Base-by-base conservation (phyloP, 2,329 filamentous ascomycete species). In the Microcyclospora tardicrescens region DNA sequence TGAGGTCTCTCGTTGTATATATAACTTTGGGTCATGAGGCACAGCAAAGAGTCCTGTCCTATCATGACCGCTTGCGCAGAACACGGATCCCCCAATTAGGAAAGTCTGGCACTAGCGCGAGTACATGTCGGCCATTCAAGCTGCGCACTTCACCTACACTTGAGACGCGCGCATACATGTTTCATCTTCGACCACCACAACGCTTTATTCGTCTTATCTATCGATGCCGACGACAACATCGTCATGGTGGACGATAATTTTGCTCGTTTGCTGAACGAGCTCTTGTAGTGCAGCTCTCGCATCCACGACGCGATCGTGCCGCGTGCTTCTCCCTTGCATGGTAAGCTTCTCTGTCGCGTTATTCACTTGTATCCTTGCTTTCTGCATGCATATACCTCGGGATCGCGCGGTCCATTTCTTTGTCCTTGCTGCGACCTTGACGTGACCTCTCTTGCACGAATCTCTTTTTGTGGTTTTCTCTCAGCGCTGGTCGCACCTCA, bases 141-240 rank as follows among this genome's bases (percentile, higher is more conserved):
- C 46, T 34, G 34, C 38, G 36, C 24, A 34, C 24, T 28, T 34
- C 29, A 31, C 19, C 29, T 35, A 33, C 37, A 36, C 33, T 36
- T 42, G 35, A 45, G 37, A 46, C 43, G 39, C 35, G 44, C 46
- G 44, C 38, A 37, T 43, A 40, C 32, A 33, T 34, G 48, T 52
- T 49, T 47, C 48, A 48, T 36, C 28, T 37, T 32, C 16, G 36
- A 28, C 39, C 16, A 27, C 40, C 41, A 35, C 33, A 19, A 30
- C 37, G 29, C 35, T 36, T 16, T 36, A 33, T 34, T 31, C 36
- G 27, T 33, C 34, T 46, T 46, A 52, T 32, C 40, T 50, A 39
- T 43, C 47, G 48, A 44, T 48, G 47, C 46, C 45, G 45, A 33
- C 29, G 39, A 38, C 39, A 24, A 37, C 37, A 37, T 38, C 38